Evolutionary conservation across 345 rosid genomes (phyloP).

Genomic region (Acer campestre): DNA sequence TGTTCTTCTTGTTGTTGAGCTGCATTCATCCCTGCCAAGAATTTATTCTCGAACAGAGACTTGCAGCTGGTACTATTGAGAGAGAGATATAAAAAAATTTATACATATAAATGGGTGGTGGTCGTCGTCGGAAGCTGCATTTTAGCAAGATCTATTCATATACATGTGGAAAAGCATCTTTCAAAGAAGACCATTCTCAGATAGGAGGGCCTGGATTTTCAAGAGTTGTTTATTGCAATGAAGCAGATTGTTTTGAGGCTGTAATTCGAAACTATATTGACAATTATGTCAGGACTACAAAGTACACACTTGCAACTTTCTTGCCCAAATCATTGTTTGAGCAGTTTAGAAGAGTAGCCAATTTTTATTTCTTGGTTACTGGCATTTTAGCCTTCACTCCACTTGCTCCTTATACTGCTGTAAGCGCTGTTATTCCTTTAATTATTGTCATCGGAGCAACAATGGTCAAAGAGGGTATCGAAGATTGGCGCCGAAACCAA

Average conservation of each 20-base stretch:
- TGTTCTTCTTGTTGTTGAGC: neutral
- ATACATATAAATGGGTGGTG: conserved; percentile 50
- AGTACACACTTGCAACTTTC: conserved; percentile 76
- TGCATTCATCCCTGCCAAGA: neutral
- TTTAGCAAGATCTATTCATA: conserved; percentile 78
- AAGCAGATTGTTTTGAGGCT: conserved; percentile 66
- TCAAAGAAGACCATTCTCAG: conserved; percentile 69
- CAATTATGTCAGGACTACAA: conserved; percentile 77
- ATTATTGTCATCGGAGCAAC: conserved; percentile 74
- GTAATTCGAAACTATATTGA: conserved; percentile 46
- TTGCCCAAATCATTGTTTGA: conserved; percentile 93
- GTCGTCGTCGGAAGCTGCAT: conserved; percentile 44
- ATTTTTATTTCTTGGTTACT: conserved; percentile 75
- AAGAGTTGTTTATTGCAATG: conserved; percentile 77
- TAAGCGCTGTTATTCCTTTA: conserved; percentile 74
- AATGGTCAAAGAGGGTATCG: conserved; percentile 88
- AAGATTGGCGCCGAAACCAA: conserved; percentile 78
- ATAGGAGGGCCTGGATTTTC: conserved; percentile 89
- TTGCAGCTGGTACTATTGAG: neutral
- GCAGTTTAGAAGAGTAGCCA: conserved; percentile 96
- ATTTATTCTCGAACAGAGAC: neutral
- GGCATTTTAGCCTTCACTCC: conserved; percentile 76
- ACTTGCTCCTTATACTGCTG: conserved; percentile 74
- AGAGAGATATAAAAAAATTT: neutral
- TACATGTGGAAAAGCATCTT: conserved; percentile 56